Evolutionary conservation across 2,329 filamentous ascomycete genomes (phyloP), one percentile per base, ranked within the genome.

Genomic region (Xenoacremonium recifei): DNA sequence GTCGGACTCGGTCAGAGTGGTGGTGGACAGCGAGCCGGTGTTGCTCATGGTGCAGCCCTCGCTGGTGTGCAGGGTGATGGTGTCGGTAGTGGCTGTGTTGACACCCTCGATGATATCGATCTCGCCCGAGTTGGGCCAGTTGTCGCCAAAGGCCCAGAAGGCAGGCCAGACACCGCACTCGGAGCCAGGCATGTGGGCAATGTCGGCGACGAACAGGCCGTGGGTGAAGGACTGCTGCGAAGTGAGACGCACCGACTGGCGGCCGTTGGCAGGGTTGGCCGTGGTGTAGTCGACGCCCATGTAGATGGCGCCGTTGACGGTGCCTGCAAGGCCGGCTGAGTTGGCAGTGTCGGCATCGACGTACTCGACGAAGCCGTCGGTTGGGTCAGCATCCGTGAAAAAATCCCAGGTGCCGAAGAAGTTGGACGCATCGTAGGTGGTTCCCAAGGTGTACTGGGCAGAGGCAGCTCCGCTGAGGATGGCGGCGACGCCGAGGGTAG

Each of bases 71-170:
- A 93, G 73, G 23, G 85, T 84, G 65, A 89, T 72, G 34, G 73
- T 65, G 62, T 86, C 79, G 44, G 71, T 66, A 3, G 67, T 60
- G 47, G 81, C 75, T 17, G 71, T 67, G 67, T 89, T 87, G 53
- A 89, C 84, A 27, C 85, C 86, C 68, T 91, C 87, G 53, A 91
- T 80, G 55, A 91, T 85, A 62, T 92, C 87, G 55, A 92, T 87
- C 66, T 91, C 87, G 35, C 87, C 87, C 6, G 72, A 70, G 31
- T 61, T 62, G 2, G 87, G 87, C 87, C 87, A 91, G 57, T 76
- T 65, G n/a, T 74, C 70, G 13, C 85, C 86, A 23, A 88, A 74
- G 38, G 70, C 73, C 78, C 78, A 87, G 62, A 85, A 85, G 12
- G 87, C 87, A 1, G 87, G 86, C 87, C 87, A 92, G 12, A 80